Evolutionary conservation across 164 flowering plant species (phyloP).

Genomic region (Tetrastigma voinierianum): DNA sequence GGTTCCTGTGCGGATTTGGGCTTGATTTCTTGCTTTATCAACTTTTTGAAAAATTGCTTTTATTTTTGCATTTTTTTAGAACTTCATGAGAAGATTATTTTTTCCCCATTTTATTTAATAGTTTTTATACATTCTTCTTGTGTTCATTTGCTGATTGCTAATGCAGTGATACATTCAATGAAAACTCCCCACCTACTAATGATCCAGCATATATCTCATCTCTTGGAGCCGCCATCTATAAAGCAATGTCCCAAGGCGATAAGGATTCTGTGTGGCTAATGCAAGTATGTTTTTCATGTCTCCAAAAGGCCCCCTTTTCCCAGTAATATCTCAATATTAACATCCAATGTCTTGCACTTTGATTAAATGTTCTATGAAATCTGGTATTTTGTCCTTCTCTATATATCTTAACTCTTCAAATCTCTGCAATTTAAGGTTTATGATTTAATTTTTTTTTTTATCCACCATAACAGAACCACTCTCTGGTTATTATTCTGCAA

Average conservation of each 20-base stretch:
- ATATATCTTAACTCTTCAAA: no score
- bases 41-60: neutral
- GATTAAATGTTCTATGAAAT: no score
- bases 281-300: conserved; percentile 65
- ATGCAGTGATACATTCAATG: conserved; percentile 95
- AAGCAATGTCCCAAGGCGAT: conserved; percentile 83
- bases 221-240: conserved; percentile 87
- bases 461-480: no score
- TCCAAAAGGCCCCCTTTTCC: neutral
- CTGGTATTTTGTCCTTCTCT: no score
- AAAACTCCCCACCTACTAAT: conserved; percentile 87
- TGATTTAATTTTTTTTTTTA: no score
- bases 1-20: neutral
- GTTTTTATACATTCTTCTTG: neutral
- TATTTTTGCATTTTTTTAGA: neutral
- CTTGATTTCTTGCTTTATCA: no score
- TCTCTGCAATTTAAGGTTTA: no score
- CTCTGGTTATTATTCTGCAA: no score
- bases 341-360: no score
- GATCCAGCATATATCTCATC: conserved; percentile 77
- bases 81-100: neutral
- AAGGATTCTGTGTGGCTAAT: conserved; percentile 92
- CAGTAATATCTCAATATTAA: neutral
- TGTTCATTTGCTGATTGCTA: neutral
- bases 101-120: neutral